Conservation (phyloP, 768 basidiomycete genomes). For the Holtermannia corniformis region DNA sequence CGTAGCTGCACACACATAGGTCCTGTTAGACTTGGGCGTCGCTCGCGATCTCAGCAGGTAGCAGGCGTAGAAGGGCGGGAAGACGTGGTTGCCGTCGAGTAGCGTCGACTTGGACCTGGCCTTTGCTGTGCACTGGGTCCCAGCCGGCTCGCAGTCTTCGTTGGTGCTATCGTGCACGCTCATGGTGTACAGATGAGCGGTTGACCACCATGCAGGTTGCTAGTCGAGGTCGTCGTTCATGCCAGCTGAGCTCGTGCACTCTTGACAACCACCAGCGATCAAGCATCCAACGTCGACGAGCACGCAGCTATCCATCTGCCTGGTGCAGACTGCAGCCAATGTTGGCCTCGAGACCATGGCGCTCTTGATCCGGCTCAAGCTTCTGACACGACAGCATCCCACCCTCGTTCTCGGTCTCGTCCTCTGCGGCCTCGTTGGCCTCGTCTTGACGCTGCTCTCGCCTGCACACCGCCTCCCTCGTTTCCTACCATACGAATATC, state of each 20-base stretch:
- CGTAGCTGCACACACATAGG: constrained; percentile 49
- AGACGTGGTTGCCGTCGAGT: constrained; percentile 36
- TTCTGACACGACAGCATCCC: not conserved
- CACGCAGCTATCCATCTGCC: too few species aligned
- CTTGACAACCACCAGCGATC: too few species aligned
- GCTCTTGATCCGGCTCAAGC: not conserved
- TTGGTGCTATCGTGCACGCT: too few species aligned
- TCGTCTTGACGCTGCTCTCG: not conserved
- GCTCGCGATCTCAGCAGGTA: constrained; percentile 66
- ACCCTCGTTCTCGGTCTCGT: not conserved
- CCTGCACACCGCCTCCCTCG: constrained; percentile 14
- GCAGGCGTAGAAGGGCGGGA: constrained; percentile 63
- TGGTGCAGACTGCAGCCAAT: too few species aligned
- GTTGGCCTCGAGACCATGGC: too few species aligned
- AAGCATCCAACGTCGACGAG: too few species aligned
- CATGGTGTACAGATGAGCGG: too few species aligned
- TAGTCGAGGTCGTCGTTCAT: too few species aligned
- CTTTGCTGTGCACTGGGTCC: not conserved
- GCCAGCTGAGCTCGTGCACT: too few species aligned
- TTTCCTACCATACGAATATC: constrained; percentile 14
- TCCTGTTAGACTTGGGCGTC: constrained; percentile 49
- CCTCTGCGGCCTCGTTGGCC: not conserved
- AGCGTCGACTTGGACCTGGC: constrained; percentile 22
- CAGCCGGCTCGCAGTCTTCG: too few species aligned
- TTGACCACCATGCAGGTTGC: too few species aligned